These are phyloP conservation scores for Amylocarpus encephaloides DNA, from an alignment of 2,329 filamentous ascomycete species.

Conservation along the genomic window DNA sequence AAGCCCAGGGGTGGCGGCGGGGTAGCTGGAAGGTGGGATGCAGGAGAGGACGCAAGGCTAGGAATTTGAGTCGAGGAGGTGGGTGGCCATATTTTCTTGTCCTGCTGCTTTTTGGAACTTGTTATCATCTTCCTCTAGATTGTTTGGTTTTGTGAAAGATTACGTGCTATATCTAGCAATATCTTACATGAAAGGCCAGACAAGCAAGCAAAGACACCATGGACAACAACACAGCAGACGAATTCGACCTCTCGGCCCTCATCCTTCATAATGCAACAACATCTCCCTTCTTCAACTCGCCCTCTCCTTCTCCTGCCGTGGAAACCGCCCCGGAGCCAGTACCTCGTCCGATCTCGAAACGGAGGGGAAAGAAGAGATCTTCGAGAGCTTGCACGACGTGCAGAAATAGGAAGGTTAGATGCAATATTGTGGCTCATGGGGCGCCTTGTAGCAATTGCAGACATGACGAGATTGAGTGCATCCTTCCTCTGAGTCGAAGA, in stretches of 20 bases:
- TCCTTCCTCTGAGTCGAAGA: slow-evolving; percentile 12
- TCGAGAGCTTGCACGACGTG: slow-evolving; percentile 15
- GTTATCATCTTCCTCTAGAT: no score
- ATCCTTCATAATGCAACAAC: background rate
- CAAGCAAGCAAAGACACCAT: background rate
- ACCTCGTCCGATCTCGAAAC: slow-evolving; percentile 4
- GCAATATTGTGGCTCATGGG: slow-evolving; percentile 12
- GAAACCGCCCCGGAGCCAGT: background rate
- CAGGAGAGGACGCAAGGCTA: no score
- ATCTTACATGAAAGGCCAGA: background rate
- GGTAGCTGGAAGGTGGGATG: no score
- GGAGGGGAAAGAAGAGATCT: slow-evolving; percentile 13
- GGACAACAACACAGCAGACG: background rate
- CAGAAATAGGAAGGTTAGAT: slow-evolving; percentile 14
- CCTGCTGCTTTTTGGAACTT: no score
- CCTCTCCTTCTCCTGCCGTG: background rate
- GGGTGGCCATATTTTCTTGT: no score
- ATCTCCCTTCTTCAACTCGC: background rate
- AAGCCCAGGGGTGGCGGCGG: no score
- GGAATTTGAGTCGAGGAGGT: no score
- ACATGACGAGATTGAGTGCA: slow-evolving; percentile 15
- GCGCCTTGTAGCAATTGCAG: slow-evolving; percentile 14
- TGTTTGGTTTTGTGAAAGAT: no score
- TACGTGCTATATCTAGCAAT: background rate
- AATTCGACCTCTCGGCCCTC: slow-evolving; percentile 4